phyloP scores from a whole-genome alignment of 2,329 filamentous ascomycete genomes.

The Penicillium occitanis region DNA sequence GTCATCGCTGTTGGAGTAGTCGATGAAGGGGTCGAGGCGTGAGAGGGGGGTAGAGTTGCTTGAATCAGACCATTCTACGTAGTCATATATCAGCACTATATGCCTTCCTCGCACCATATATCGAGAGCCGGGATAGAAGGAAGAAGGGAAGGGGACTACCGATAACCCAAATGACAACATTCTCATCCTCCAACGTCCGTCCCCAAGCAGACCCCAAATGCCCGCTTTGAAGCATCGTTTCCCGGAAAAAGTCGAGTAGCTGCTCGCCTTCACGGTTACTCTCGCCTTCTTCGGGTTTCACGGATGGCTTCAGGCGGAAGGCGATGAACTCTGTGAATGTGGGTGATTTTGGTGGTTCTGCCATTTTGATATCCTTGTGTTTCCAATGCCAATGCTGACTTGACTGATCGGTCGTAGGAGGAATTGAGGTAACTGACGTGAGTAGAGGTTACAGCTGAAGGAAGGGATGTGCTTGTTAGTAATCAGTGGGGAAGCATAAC shows the following conservation, averaged over 20 bases:
- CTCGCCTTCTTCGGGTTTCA: slow-evolving; percentile 40
- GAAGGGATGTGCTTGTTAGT: slow-evolving; percentile 12
- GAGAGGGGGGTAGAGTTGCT: slow-evolving; percentile 27
- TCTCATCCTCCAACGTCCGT: slow-evolving; percentile 37
- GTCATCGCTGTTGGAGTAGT: slow-evolving; percentile 6
- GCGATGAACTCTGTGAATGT: slow-evolving; percentile 38
- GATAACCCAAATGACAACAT: slow-evolving; percentile 39
- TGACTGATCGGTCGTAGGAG: not conserved
- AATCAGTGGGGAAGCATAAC: slow-evolving; percentile 12
- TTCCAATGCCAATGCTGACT: not conserved
- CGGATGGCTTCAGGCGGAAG: slow-evolving; percentile 38
- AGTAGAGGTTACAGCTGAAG: not conserved
- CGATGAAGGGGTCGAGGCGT: slow-evolving; percentile 30
- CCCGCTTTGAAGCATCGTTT: slow-evolving; percentile 36
- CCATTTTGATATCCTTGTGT: slow-evolving; percentile 9
- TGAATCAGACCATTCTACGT: slow-evolving; percentile 36
- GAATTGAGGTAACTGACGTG: not conserved
- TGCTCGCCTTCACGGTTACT: slow-evolving; percentile 33
- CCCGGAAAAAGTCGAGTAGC: slow-evolving; percentile 32
- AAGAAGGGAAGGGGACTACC: slow-evolving; percentile 28
- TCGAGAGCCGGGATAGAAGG: not conserved
- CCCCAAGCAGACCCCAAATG: slow-evolving; percentile 40
- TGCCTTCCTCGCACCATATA: not conserved
- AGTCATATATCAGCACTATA: not conserved
- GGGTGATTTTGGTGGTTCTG: slow-evolving; percentile 15